A percentile compares a stretch with the other conserved stretches of the same genome.
phyloP scores from a whole-genome alignment of 2,329 filamentous ascomycete species.

The Hypoxylon sp. region DNA sequence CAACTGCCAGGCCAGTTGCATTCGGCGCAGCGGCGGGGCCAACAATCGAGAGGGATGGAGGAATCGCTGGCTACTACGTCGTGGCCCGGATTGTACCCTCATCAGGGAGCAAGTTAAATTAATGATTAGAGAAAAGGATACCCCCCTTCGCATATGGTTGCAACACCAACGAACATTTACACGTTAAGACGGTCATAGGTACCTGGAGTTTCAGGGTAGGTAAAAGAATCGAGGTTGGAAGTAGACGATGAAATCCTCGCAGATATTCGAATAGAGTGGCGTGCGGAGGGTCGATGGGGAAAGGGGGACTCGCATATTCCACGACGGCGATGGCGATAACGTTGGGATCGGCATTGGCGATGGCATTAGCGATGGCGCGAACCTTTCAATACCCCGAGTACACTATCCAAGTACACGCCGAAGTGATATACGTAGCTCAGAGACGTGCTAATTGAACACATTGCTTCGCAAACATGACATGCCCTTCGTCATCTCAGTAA shows the following conservation, averaged over 20 bases:
- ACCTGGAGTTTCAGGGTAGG: slow-evolving; percentile 29
- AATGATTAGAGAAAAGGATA: slow-evolving; percentile 41
- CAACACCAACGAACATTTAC: slow-evolving; percentile 26
- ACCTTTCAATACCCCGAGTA: slow-evolving; percentile 1
- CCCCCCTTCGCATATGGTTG: slow-evolving; percentile 37
- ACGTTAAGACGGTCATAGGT: slow-evolving; percentile 25
- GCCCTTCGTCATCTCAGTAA: not conserved
- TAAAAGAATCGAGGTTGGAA: slow-evolving; percentile 25
- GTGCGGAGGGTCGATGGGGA: slow-evolving; percentile 5
- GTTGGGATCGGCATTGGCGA: slow-evolving; percentile 8
- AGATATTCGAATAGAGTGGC: slow-evolving; percentile 15
- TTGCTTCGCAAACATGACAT: slow-evolving; percentile 14
- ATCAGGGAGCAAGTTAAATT: slow-evolving; percentile 40
- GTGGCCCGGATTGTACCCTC: slow-evolving; percentile 45
- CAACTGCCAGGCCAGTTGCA: slow-evolving; percentile 40
- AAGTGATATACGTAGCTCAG: slow-evolving; percentile 26
- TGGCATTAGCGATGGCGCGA: slow-evolving; percentile 3
- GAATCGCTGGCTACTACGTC: slow-evolving; percentile 55
- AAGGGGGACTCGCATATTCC: not conserved
- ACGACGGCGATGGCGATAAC: slow-evolving; percentile 6
- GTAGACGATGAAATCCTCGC: slow-evolving; percentile 17
- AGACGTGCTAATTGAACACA: slow-evolving; percentile 23
- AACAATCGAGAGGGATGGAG: slow-evolving; percentile 53
- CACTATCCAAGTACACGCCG: not conserved
- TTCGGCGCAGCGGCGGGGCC: slow-evolving; percentile 44